Conservation (phyloP, 495 filamentous ascomycete species). For the Physcia stellaris region DNA sequence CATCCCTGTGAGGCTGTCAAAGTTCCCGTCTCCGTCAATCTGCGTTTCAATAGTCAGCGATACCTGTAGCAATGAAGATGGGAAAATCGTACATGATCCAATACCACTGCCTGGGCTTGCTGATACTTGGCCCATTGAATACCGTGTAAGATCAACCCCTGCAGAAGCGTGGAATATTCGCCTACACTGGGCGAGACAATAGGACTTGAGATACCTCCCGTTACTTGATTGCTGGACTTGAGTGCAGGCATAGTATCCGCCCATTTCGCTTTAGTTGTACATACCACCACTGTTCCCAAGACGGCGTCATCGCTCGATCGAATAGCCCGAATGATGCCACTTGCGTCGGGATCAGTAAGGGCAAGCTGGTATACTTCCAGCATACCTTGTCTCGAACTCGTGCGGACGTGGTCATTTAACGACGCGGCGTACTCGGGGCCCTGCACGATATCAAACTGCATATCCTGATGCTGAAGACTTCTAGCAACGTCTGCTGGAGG, state of each 20-base stretch:
- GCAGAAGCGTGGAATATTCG: constrained; percentile 58
- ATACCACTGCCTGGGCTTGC: constrained; percentile 50
- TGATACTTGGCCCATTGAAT: constrained; percentile 71
- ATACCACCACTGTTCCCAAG: constrained; percentile 73
- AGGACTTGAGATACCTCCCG: constrained; percentile 68
- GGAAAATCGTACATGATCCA: constrained; percentile 55
- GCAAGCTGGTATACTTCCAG: constrained; percentile 71
- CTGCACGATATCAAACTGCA: constrained; percentile 67
- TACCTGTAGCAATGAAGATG: neutral
- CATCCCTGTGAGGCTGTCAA: constrained; percentile 59
- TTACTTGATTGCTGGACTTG: constrained; percentile 30
- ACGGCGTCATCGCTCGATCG: constrained; percentile 50
- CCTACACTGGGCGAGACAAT: constrained; percentile 56
- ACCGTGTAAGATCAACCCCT: constrained; percentile 69
- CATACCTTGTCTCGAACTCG: constrained; percentile 66
- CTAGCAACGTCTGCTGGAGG: constrained; percentile 61
- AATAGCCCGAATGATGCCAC: constrained; percentile 74
- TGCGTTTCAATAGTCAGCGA: constrained; percentile 23
- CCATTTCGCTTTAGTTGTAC: constrained; percentile 51
- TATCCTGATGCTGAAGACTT: constrained; percentile 52
- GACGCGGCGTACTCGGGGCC: constrained; percentile 63
- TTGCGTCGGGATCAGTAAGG: constrained; percentile 53
- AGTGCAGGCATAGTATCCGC: constrained; percentile 59
- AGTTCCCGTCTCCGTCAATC: constrained; percentile 58
- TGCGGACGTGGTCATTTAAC: constrained; percentile 62